Evolutionary conservation across 345 rosid species (phyloP).

Genomic region (Citrus unshiu): DNA sequence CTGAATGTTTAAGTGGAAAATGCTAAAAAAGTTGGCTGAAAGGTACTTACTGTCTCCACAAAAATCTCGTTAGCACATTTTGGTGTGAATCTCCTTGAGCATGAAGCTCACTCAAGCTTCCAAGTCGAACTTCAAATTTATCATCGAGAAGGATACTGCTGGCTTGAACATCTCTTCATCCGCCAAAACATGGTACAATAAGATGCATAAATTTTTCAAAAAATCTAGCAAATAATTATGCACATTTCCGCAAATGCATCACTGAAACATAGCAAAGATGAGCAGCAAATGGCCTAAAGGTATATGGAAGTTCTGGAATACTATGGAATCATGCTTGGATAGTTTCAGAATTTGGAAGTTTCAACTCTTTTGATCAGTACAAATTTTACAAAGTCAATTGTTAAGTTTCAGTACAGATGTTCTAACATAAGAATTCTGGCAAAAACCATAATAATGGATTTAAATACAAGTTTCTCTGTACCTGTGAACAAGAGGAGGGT

Average conservation of each 20-base stretch:
- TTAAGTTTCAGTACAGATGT: not conserved
- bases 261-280: not conserved
- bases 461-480: conserved; percentile 17
- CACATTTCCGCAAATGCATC: not conserved
- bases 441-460: not conserved
- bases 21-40: not conserved
- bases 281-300: not conserved
- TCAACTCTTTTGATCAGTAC: not conserved
- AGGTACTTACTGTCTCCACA: conserved; percentile 68
- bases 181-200: conserved; percentile 16
- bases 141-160: conserved; percentile 95
- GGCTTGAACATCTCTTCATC: conserved; percentile 83
- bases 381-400: not conserved
- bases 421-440: not conserved
- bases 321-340: not conserved
- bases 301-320: not conserved
- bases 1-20: conserved; percentile 1
- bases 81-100: conserved; percentile 65
- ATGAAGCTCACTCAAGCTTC: conserved; percentile 71
- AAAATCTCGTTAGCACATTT: conserved; percentile 54
- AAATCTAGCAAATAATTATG: not conserved
- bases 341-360: not conserved
- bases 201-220: not conserved
- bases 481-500: conserved; percentile 94
- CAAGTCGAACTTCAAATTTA: conserved; percentile 92